Percentiles rank a stretch among this genome's conserved stretches.
Evolutionary conservation across 768 basidiomycete genomes (phyloP).

Genomic region (Candolleomyces eurysporus): DNA sequence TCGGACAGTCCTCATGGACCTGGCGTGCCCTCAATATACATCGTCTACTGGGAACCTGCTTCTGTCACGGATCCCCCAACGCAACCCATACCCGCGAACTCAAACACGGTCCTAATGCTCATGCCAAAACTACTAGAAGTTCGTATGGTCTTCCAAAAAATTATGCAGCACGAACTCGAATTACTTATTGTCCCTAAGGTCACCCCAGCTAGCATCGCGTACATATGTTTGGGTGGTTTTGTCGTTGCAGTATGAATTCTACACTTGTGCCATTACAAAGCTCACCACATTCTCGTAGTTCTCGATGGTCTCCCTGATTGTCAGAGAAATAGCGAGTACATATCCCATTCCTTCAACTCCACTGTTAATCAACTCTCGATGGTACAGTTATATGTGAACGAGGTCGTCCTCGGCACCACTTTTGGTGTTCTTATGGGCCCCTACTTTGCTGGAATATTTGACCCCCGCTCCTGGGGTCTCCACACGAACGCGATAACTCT

Average conservation of each 20-base stretch:
- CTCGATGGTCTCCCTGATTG: constrained; percentile 76
- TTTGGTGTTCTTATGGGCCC: constrained; percentile 71
- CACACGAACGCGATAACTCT: constrained; percentile 59
- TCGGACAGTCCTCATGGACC: too few relatives aligned
- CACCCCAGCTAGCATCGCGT: constrained; percentile 51
- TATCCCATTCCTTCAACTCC: not conserved
- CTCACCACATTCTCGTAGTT: constrained; percentile 45
- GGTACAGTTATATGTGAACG: constrained; percentile 77
- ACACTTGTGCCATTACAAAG: not conserved
- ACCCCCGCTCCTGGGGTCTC: constrained; percentile 73
- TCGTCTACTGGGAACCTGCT: too few relatives aligned
- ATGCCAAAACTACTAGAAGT: constrained; percentile 31
- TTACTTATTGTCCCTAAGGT: constrained; percentile 36
- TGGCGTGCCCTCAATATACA: too few relatives aligned
- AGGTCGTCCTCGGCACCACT: constrained; percentile 87
- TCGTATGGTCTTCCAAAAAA: constrained; percentile 18
- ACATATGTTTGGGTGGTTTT: constrained; percentile 60
- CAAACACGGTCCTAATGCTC: too few relatives aligned
- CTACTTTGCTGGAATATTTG: constrained; percentile 64
- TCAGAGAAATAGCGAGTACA: constrained; percentile 69
- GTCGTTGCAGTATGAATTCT: constrained; percentile 35
- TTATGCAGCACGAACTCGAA: constrained; percentile 17
- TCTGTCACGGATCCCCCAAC: too few relatives aligned
- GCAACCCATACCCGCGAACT: too few relatives aligned
- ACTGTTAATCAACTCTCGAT: not conserved